Conservation (phyloP, 2,329 filamentous ascomycete species). For the Davidsoniella virescens region DNA sequence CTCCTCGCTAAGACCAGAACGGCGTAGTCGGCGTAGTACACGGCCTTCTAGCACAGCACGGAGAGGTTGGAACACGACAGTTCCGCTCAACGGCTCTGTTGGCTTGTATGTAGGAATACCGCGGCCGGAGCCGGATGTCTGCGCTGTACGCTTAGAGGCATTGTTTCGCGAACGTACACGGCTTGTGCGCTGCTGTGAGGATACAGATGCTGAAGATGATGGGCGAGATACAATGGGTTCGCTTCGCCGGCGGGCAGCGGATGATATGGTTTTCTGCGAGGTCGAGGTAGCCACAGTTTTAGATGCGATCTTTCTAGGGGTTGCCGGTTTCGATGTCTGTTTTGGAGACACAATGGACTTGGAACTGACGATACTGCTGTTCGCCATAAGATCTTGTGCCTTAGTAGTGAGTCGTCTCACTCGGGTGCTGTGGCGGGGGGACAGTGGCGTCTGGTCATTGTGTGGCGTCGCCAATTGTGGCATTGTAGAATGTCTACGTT, state of each 20-base stretch:
- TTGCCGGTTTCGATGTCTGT: neutral
- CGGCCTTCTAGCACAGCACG: slow-evolving; percentile 40
- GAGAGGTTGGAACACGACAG: slow-evolving; percentile 28
- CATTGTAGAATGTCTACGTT: slow-evolving; percentile 5
- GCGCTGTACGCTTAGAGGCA: slow-evolving; percentile 1
- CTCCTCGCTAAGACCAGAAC: slow-evolving; percentile 41
- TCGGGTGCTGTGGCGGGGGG: slow-evolving; percentile 11
- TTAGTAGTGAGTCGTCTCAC: slow-evolving; percentile 7
- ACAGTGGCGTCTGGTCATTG: neutral
- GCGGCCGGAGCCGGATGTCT: slow-evolving; percentile 4
- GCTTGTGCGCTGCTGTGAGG: too few relatives aligned
- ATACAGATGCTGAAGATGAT: neutral
- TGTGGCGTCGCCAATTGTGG: neutral
- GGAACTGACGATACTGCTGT: too few relatives aligned
- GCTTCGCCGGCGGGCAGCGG: slow-evolving; percentile 1
- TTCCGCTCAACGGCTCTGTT: slow-evolving; percentile 18
- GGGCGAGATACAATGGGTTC: neutral
- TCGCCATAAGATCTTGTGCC: neutral
- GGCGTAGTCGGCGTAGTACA: slow-evolving; percentile 38
- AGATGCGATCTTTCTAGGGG: neutral
- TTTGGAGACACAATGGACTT: too few relatives aligned
- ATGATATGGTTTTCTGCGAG: neutral
- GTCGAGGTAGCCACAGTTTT: neutral
- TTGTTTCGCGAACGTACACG: slow-evolving; percentile 6
- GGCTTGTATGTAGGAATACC: neutral